Evolutionary conservation across 1,139 yeast species (phyloP), one percentile per base, ranked within the genome.

Genomic region (Blastobotrys apis): DNA sequence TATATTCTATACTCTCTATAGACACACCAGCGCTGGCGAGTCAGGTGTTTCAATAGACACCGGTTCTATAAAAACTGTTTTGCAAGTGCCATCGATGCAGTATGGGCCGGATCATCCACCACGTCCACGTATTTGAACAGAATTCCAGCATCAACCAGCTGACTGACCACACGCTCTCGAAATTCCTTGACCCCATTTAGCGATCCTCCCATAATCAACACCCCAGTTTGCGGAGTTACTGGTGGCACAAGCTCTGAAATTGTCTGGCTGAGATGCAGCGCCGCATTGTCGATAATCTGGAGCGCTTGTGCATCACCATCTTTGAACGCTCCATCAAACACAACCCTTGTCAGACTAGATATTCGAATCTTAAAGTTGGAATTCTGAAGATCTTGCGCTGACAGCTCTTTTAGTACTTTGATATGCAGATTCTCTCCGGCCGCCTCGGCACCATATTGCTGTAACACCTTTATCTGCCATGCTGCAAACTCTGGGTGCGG

Each of bases 201-300:
- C 30, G 49, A 47, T 23, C 49, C 49, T 19, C 47, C 38, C 3
- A 40, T 27, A 21, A 47, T 26, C 15, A 47, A 32, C 4, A 37
- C 33, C 4, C 42, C 33, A 3, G 16, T 8, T 5, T 22, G 4
- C 4, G 47, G 45, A 22, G 43, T 45, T 12, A 38, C 25, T 4
- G 20, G 34, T 2, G 23, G 19, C 4, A 25, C 29, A 3, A 41
- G 19, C 33, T 19, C 20, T 19, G 22, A 23, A 9, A 31, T 8
- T 12, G 37, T 42, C 3, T 26, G 15, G 1, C 41, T 35, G 34
- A 47, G 17, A 20, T 44, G 41, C 5, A 8, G 12, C 12, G 46
- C 47, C 2, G 50, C 43, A 20, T 33, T 33, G 21, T 19, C 37
- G 25, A 42, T 32, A 16, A 47, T 47, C 26, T 16, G 23, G 9